These are phyloP conservation scores for Xylariaceae sp. DNA, from an alignment of 2,329 filamentous ascomycete genomes.

Conservation along the genomic window DNA sequence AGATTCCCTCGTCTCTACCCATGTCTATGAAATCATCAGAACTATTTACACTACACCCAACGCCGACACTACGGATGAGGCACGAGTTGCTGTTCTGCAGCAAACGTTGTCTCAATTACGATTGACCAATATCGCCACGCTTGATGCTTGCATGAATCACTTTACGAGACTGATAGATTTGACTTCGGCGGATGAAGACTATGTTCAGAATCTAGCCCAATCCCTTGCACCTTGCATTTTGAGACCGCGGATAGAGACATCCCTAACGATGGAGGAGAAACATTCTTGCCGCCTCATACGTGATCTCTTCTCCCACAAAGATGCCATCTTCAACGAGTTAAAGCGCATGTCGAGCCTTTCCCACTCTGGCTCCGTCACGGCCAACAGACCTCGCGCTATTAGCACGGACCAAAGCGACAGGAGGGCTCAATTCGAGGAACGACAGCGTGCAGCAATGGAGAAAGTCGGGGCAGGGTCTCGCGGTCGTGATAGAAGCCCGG, in stretches of 20 bases:
- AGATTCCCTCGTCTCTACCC: constrained; percentile 98
- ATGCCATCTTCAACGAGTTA: constrained; percentile 89
- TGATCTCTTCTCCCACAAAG: constrained; percentile 90
- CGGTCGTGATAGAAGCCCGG: constrained; percentile 71
- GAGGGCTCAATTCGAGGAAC: constrained; percentile 89
- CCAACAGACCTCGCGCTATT: constrained; percentile 73
- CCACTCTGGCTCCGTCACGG: constrained; percentile 55
- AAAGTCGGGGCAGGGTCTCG: constrained; percentile 57
- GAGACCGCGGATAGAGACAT: constrained; percentile 80
- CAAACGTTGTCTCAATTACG: constrained; percentile 92
- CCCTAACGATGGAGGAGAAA: constrained; percentile 91
- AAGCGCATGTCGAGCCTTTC: constrained; percentile 79
- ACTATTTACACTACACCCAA: constrained; percentile 87
- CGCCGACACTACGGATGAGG: constrained; percentile 69
- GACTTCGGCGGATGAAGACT: constrained; percentile 90
- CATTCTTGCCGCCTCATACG: constrained; percentile 87
- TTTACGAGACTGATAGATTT: constrained; percentile 95
- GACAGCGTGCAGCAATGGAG: constrained; percentile 75
- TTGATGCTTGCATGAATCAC: constrained; percentile 96
- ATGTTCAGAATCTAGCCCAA: constrained; percentile 69
- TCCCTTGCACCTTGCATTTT: constrained; percentile 80
- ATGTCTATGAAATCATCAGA: constrained; percentile 98
- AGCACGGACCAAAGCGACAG: constrained; percentile 95
- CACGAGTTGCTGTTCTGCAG: constrained; percentile 85
- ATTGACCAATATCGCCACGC: constrained; percentile 95